Percentiles rank a stretch among this genome's conserved stretches.
phyloP scores from a whole-genome alignment of 2,329 filamentous ascomycete species.

The Colletotrichum liriopes region DNA sequence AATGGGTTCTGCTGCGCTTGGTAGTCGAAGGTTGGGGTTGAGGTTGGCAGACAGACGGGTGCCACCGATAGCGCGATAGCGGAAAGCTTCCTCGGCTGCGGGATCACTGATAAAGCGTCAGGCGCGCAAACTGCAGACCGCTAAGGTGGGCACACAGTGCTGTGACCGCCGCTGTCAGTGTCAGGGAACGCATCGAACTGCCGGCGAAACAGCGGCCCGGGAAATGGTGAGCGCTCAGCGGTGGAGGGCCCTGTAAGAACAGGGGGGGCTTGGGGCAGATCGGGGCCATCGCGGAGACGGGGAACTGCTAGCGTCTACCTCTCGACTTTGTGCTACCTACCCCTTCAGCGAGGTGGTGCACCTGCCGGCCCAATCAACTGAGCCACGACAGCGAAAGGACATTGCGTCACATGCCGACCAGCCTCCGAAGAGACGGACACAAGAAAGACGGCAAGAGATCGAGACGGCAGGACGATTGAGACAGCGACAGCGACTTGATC shows the following conservation, averaged over 20 bases:
- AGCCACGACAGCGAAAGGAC: slow-evolving; percentile 27
- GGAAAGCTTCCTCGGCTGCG: slow-evolving; percentile 1
- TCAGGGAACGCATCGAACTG: slow-evolving; percentile 16
- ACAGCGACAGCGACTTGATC: slow-evolving; percentile 1
- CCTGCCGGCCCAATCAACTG: slow-evolving; percentile 27
- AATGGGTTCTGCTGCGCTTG: slow-evolving; percentile 6
- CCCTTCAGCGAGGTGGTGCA: slow-evolving; percentile 23
- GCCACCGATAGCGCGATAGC: slow-evolving; percentile 1
- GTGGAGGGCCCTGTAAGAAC: not conserved
- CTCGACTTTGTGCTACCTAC: slow-evolving; percentile 19
- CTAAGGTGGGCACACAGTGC: not conserved
- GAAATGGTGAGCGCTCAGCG: not conserved
- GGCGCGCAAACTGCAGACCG: not conserved
- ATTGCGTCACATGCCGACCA: slow-evolving; percentile 47
- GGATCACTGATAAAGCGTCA: slow-evolving; percentile 9
- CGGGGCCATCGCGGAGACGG: slow-evolving; percentile 24
- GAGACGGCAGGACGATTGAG: slow-evolving; percentile 12
- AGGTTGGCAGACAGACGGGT: not conserved
- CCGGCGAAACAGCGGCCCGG: slow-evolving; percentile 41
- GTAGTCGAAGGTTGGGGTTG: slow-evolving; percentile 17
- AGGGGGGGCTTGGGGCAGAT: slow-evolving; percentile 23
- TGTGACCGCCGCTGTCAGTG: slow-evolving; percentile 4
- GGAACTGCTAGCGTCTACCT: slow-evolving; percentile 18
- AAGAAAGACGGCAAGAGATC: slow-evolving; percentile 1
- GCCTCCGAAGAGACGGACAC: slow-evolving; percentile 8